A percentile compares a stretch with the other conserved stretches of the same genome.
phyloP scores from a whole-genome alignment of 345 rosid species.

The Alliaria petiolata region DNA sequence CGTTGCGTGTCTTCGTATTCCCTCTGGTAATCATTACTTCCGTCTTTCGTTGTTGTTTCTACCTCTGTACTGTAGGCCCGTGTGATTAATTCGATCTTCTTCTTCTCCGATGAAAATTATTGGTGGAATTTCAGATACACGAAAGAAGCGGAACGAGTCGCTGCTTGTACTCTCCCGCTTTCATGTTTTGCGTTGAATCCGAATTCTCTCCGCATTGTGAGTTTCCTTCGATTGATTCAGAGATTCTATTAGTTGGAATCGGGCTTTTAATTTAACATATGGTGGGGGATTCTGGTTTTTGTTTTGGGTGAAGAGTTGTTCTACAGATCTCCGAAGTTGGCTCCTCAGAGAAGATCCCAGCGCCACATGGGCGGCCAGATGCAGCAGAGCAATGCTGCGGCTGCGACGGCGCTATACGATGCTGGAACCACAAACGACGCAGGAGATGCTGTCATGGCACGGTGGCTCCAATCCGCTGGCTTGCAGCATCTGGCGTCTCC shows the following conservation, averaged over 20 bases:
- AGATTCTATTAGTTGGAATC: not conserved
- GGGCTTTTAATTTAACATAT: not conserved
- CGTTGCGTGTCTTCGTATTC: slow-evolving; percentile 21
- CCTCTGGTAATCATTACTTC: slow-evolving; percentile 28
- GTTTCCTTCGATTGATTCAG: slow-evolving; percentile 25
- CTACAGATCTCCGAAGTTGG: slow-evolving; percentile 87
- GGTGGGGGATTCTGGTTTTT: slow-evolving; percentile 4
- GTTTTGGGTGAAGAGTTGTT: slow-evolving; percentile 43
- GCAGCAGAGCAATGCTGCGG: slow-evolving; percentile 94
- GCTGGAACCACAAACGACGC: slow-evolving; percentile 64
- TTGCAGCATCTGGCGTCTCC: slow-evolving; percentile 99
- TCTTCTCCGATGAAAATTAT: not conserved
- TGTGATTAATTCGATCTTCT: not conserved
- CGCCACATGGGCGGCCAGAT: slow-evolving; percentile 99
- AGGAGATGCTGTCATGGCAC: slow-evolving; percentile 98
- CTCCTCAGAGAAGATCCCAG: slow-evolving; percentile 99
- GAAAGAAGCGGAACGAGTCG: not conserved
- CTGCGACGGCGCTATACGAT: slow-evolving; percentile 81
- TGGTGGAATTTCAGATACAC: slow-evolving; percentile 13
- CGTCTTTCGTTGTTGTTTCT: not conserved
- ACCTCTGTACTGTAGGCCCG: not conserved
- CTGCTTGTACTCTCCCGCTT: slow-evolving; percentile 4
- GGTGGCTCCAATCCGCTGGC: slow-evolving; percentile 99
- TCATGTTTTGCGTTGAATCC: slow-evolving; percentile 55
- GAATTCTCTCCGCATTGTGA: slow-evolving; percentile 55